Evolutionary conservation across 345 rosid species (phyloP), one percentile per base, ranked within the genome.

Genomic region (Erodium maritimum): DNA sequence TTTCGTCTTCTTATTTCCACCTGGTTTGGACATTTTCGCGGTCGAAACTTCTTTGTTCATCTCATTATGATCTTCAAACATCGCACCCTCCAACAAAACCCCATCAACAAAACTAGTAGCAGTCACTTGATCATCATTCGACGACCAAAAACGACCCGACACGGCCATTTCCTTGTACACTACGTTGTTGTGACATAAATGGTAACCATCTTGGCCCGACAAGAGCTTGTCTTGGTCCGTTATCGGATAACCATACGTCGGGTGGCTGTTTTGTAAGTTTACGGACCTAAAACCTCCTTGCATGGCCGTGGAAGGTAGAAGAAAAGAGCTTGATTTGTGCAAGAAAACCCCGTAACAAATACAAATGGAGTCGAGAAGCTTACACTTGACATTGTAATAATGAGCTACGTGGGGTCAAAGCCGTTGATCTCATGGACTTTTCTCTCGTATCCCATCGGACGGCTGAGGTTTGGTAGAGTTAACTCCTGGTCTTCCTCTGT

Each of bases 211-310:
- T 23, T 59, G 52, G 17, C 90, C 79, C 74, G 75, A 74, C 57
- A 91, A 63, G 66, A 88, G 88, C 68, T 88, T 81, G 19, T 88
- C 96, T 17, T 79, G 79, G 58, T 96, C 95, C 14, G 96, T 82
- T 65, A 88, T 65, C 20, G 91, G 96, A 4, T 82, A 81, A 50
- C 68, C 64, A 42, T 86, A 73, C 18, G 70, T 74, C 45, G 64
- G 45, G 17, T 67, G 60, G 22, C 57, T 65, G 19, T 58, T 54
- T 8, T 57, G 60, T n/a, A n/a, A n/a, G n/a, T n/a, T n/a, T n/a
- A n/a, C n/a, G n/a, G n/a, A n/a, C n/a, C n/a, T n/a, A n/a, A n/a
- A n/a, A 18, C 64, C 71, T 60, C 59, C 71, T 65, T 78, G 82
- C 84, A 80, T 80, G 62, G 55, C 52, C 50, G 52, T 56, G 46